Evolutionary conservation across 1,284 basidiomycete genomes (phyloP).

Genomic region (Boletus smithii): DNA sequence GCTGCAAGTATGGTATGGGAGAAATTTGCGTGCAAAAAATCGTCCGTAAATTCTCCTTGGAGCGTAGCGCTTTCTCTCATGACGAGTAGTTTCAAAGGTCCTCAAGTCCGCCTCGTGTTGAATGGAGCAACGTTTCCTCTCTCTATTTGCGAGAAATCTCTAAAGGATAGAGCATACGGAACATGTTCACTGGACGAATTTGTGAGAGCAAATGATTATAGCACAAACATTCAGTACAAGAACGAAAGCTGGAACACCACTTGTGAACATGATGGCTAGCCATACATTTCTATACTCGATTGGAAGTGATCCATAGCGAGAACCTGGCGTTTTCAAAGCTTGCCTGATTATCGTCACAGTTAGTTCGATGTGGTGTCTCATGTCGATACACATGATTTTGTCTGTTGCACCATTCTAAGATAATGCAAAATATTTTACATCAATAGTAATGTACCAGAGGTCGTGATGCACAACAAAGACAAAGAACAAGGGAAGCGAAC

Average conservation of each 20-base stretch:
- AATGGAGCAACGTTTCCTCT: slow-evolving; percentile 44
- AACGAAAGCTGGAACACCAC: slow-evolving; percentile 38
- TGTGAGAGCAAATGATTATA: slow-evolving; percentile 31
- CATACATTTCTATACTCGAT: not conserved
- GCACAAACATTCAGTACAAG: slow-evolving; percentile 32
- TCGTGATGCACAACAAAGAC: slow-evolving; percentile 11
- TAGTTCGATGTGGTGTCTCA: too few species aligned
- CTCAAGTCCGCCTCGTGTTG: slow-evolving; percentile 44
- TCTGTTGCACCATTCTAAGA: slow-evolving; percentile 22
- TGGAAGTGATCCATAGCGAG: not conserved
- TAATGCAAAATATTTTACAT: slow-evolving; percentile 28
- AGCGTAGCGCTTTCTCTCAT: not conserved
- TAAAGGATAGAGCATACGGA: slow-evolving; percentile 34
- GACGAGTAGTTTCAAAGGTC: slow-evolving; percentile 13
- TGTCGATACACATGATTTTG: not conserved
- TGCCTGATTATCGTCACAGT: too few species aligned
- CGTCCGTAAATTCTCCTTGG: slow-evolving; percentile 41
- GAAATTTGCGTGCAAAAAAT: slow-evolving; percentile 40
- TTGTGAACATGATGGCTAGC: slow-evolving; percentile 28
- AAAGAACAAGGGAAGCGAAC: slow-evolving; percentile 10
- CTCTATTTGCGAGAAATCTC: slow-evolving; percentile 29
- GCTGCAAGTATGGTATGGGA: slow-evolving; percentile 48
- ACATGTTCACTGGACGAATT: slow-evolving; percentile 42
- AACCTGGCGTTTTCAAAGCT: too few species aligned
- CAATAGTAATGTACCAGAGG: slow-evolving; percentile 22